A percentile compares a stretch with the other conserved stretches of the same genome.
Conservation (phyloP, 257 asterid species). For the Solanum etuberosum region DNA sequence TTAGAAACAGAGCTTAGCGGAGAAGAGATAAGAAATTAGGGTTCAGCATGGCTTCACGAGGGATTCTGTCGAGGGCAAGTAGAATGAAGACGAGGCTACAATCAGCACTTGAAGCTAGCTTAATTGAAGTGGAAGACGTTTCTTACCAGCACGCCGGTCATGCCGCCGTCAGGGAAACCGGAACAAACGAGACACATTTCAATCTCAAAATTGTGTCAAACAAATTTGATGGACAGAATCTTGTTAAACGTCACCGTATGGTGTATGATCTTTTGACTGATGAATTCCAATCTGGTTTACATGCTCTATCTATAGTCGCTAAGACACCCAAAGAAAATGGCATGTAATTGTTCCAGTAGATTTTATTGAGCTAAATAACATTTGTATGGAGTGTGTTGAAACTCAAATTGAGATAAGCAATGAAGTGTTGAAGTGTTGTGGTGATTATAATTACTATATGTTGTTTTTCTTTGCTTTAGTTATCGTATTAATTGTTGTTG, state of each 20-base stretch:
- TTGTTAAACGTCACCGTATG: conserved; percentile 83
- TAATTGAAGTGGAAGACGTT: conserved; percentile 76
- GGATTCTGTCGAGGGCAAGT: conserved; percentile 44
- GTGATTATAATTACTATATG: not conserved
- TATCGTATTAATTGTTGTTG: not conserved
- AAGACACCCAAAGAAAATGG: conserved; percentile 76
- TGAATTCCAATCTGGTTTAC: conserved; percentile 79
- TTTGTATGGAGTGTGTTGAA: not conserved
- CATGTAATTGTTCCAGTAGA: not conserved
- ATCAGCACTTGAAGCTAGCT: conserved; percentile 53
- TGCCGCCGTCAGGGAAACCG: conserved; percentile 60
- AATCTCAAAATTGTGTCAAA: conserved; percentile 55
- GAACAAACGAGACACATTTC: conserved; percentile 73
- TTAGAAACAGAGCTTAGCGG: accelerated
- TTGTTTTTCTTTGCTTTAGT: not conserved
- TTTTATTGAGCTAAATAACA: not conserved
- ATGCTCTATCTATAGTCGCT: conserved; percentile 79
- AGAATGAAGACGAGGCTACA: conserved; percentile 67
- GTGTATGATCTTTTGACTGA: conserved; percentile 77
- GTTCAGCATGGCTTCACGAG: conserved; percentile 53
- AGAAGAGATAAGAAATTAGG: not conserved
- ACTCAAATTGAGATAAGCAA: not conserved
- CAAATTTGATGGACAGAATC: conserved; percentile 64
- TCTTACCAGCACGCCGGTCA: conserved; percentile 94
- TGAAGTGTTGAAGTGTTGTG: not conserved